Evolutionary conservation across 1,139 yeast genomes (phyloP).

Genomic region (Yamadazyma dushanensis): DNA sequence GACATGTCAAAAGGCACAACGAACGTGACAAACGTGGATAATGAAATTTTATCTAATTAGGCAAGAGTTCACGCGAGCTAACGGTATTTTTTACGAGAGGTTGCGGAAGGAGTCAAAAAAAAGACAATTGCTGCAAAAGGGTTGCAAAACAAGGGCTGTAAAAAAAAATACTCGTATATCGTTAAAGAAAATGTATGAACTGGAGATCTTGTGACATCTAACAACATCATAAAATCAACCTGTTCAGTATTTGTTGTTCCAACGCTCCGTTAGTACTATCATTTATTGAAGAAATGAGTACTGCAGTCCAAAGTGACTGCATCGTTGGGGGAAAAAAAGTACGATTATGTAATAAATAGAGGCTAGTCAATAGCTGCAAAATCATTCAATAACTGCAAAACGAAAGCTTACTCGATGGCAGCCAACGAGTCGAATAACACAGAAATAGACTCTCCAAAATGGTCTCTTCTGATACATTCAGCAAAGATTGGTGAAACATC

Average conservation of each 20-base stretch:
- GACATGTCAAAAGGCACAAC: too few relatives aligned
- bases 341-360: background rate
- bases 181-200: background rate
- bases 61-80: slow-evolving; percentile 6
- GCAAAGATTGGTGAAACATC: slow-evolving; percentile 96
- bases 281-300: slow-evolving; percentile 37
- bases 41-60: background rate
- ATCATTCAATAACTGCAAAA: slow-evolving; percentile 3
- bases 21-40: slow-evolving; percentile 4
- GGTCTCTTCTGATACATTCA: slow-evolving; percentile 97
- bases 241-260: slow-evolving; percentile 33
- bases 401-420: slow-evolving; percentile 49
- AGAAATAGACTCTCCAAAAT: slow-evolving; percentile 93
- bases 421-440: slow-evolving; percentile 87
- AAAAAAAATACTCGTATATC: too few relatives aligned
- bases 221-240: background rate
- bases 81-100: too few relatives aligned
- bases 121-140: too few relatives aligned
- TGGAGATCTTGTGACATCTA: background rate
- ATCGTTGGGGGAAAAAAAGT: slow-evolving; percentile 43
- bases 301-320: slow-evolving; percentile 61
- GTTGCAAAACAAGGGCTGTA: too few relatives aligned
- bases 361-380: background rate
- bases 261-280: slow-evolving; percentile 67
- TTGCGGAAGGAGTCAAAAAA: too few relatives aligned